Conservation (phyloP, 768 basidiomycete species). For the Hygrophorus pudorinus region DNA sequence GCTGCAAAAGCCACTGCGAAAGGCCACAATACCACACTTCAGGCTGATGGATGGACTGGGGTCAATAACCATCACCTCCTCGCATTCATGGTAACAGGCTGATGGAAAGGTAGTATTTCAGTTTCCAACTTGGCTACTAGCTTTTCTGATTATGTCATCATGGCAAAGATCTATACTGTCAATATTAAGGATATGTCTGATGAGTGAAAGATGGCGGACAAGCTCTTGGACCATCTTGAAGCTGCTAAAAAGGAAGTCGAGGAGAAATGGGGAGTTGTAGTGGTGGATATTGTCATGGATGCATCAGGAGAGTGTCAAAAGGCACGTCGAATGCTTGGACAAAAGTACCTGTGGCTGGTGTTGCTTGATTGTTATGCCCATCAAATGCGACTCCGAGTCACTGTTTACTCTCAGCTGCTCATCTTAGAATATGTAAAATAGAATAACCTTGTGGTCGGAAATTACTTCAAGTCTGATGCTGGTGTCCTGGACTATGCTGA, state of each 20-base stretch:
- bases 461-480: slow-evolving; percentile 26
- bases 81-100: no score
- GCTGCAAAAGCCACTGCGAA: no score
- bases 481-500: slow-evolving; percentile 13
- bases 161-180: slow-evolving; percentile 21
- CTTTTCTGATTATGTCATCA: slow-evolving; percentile 1
- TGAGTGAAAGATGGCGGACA: slow-evolving; percentile 21
- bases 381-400: slow-evolving; percentile 12
- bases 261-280: slow-evolving; percentile 15
- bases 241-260: slow-evolving; percentile 13
- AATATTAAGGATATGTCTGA: slow-evolving; percentile 20
- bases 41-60: no score
- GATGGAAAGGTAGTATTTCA: no score
- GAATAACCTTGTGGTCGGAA: slow-evolving; percentile 30
- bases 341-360: slow-evolving; percentile 15
- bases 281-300: slow-evolving; percentile 24
- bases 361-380: slow-evolving; percentile 25
- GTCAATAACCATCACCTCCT: no score
- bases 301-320: slow-evolving; percentile 25
- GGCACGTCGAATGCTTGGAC: slow-evolving; percentile 12
- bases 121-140: no score
- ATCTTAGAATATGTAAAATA: slow-evolving; percentile 6
- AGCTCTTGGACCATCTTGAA: slow-evolving; percentile 17
- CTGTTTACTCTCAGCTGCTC: background rate
- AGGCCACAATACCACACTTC: no score